Base-by-base conservation (phyloP, 164 flowering plant species). In the Saururus chinensis region DNA sequence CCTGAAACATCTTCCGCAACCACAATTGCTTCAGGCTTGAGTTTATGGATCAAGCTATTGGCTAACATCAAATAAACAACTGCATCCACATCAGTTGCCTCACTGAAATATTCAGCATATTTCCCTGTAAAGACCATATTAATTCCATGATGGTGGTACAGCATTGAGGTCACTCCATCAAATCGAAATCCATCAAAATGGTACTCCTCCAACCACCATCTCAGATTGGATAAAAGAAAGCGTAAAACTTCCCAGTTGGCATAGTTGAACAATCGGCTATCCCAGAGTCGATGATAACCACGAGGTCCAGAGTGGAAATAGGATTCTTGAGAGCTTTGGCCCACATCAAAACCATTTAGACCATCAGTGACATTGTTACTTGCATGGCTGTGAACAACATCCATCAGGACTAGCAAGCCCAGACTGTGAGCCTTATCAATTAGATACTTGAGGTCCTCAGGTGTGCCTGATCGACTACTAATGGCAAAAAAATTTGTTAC, bases 1-100 rank as follows among this genome's bases (percentile, higher is more conserved):
- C 99, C 99, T 35, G 97, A 90, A 57, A 93, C 97, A 77, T 93
- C 97, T 82, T 93, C 98, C 57, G 97, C 97, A 71, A 89, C 73
- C 14, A 88, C 87, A 73, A 82, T 88, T 21, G 87, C 98, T 73
- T 88, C 97, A 9, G 90, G 97, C 69, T 80, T 75, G 62, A 93
- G 61, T 7, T 64, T 76, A 61, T 85, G 89, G 57, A 84, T 72
- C 64, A 93, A 72, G 71, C 45, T 16, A 74, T 89, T 93, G 53
- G 96, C 98, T 72, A 93, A 65, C 98, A 88, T 89, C 77, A 93
- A 41, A 71, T 87, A 93, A 62, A 89, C 90, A 64, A 88, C 87
- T 60, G 98, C 97, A 82, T 93, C 98, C 57, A 86, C 88, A 78
- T 93, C 95, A 21, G 96, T 89, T 55, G 81, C 83, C 77, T 81